phyloP scores from a whole-genome alignment of 306 rosid genomes.

The Psophocarpus tetragonolobus region DNA sequence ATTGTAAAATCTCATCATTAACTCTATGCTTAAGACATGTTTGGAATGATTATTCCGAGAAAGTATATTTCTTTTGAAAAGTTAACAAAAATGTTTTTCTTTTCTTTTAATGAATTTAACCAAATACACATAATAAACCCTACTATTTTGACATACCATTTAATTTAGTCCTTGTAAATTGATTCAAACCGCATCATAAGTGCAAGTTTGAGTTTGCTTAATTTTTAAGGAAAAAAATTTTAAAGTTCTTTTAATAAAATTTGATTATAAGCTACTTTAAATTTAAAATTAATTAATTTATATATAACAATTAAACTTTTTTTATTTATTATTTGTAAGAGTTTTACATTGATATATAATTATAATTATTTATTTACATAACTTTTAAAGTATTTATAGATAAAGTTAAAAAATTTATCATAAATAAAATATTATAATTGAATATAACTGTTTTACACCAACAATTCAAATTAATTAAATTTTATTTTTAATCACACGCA shows the following conservation, averaged over 20 bases:
- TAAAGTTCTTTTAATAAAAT: neutral
- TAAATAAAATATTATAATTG: too few relatives aligned
- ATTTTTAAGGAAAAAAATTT: neutral
- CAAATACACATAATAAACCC: neutral
- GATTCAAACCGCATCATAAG: neutral
- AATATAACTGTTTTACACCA: too few relatives aligned
- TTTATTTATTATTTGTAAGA: too few relatives aligned
- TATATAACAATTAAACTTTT: neutral
- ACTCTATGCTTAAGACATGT: neutral
- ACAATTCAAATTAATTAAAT: too few relatives aligned
- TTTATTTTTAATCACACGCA: neutral
- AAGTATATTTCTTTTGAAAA: neutral
- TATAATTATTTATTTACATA: too few relatives aligned
- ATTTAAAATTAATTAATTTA: neutral
- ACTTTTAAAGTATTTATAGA: too few relatives aligned
- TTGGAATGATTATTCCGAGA: neutral
- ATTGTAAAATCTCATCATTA: constrained; percentile 1
- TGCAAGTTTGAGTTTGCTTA: neutral
- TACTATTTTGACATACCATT: too few relatives aligned
- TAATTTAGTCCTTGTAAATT: neutral
- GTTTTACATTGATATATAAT: too few relatives aligned
- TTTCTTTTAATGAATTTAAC: neutral
- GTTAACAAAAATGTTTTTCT: neutral
- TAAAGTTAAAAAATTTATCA: too few relatives aligned
- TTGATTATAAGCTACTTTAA: neutral